phyloP scores from a whole-genome alignment of 352 stramenopile species.

The Aphanomyces invadans region DNA sequence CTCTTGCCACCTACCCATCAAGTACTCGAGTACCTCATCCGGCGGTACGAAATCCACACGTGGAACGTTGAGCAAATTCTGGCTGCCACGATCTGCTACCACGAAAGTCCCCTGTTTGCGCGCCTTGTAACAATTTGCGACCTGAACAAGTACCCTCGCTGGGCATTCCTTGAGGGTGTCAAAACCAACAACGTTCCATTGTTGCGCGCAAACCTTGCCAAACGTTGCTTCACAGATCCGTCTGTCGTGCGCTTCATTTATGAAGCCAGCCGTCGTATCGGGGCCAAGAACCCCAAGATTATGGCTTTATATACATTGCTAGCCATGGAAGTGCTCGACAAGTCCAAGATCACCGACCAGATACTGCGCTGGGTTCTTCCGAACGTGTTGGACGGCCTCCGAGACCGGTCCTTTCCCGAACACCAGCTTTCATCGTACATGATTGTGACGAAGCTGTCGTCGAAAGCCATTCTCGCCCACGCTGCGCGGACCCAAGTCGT shows the following conservation, averaged over 20 bases:
- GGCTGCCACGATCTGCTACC: conserved; percentile 72
- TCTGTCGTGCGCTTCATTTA: conserved; percentile 77
- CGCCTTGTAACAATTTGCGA: conserved; percentile 64
- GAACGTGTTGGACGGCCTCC: conserved; percentile 61
- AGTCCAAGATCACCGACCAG: conserved; percentile 45
- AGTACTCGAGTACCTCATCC: conserved; percentile 84
- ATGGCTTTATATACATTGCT: conserved; percentile 81
- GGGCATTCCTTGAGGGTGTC: conserved; percentile 74
- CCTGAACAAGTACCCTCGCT: conserved; percentile 71
- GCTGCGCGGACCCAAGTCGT: conserved; percentile 14
- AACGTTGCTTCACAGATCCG: conserved; percentile 61
- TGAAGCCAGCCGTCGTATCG: conserved; percentile 46
- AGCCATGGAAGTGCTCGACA: conserved; percentile 73
- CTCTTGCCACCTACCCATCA: conserved; percentile 71
- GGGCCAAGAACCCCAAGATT: conserved; percentile 59
- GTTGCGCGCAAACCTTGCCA: conserved; percentile 57
- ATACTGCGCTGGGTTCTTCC: conserved; percentile 76
- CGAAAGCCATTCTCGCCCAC: conserved; percentile 58
- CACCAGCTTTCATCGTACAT: conserved; percentile 79
- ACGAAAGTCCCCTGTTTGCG: conserved; percentile 79
- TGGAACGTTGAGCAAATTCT: conserved; percentile 83
- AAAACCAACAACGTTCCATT: conserved; percentile 64
- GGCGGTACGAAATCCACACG: conserved; percentile 80
- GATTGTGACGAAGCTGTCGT: conserved; percentile 74
- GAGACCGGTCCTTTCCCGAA: conserved; percentile 56